Conservation (phyloP, 306 rosid species). For the Ormosia semicastrata region DNA sequence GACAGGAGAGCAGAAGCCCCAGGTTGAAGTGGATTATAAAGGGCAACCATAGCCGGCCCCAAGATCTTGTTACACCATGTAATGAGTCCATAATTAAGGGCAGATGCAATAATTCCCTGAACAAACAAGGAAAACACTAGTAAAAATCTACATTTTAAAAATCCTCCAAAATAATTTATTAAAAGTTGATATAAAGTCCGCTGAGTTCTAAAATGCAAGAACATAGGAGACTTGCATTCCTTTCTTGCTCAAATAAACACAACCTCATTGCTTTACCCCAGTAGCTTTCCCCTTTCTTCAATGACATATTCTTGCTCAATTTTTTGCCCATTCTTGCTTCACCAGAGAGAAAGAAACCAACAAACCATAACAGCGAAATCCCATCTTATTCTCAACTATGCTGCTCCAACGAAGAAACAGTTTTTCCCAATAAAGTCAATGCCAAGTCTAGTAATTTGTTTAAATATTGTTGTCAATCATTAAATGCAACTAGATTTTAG, state of each 20-base stretch:
- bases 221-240: background rate
- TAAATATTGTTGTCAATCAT: background rate
- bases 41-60: constrained; percentile 97
- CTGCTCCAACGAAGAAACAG: background rate
- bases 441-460: background rate
- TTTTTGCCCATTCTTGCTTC: background rate
- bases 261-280: background rate
- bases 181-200: background rate
- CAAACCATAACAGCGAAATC: background rate
- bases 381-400: background rate
- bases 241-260: constrained; percentile 6
- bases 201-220: constrained; percentile 12
- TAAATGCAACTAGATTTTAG: background rate
- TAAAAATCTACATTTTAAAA: constrained; percentile 1
- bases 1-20: constrained; percentile 81
- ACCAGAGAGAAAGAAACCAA: background rate
- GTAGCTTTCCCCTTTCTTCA: background rate
- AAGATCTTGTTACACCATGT: constrained; percentile 94
- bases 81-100: constrained; percentile 88
- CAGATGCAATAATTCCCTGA: constrained; percentile 90
- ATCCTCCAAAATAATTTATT: background rate
- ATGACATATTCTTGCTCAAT: background rate
- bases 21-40: constrained; percentile 96
- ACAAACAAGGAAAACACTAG: constrained; percentile 15
- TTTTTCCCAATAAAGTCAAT: background rate